Evolutionary conservation across 225 moss, liverwort and hornwort genomes (phyloP).

Genomic region (Sphagnum contortum): DNA sequence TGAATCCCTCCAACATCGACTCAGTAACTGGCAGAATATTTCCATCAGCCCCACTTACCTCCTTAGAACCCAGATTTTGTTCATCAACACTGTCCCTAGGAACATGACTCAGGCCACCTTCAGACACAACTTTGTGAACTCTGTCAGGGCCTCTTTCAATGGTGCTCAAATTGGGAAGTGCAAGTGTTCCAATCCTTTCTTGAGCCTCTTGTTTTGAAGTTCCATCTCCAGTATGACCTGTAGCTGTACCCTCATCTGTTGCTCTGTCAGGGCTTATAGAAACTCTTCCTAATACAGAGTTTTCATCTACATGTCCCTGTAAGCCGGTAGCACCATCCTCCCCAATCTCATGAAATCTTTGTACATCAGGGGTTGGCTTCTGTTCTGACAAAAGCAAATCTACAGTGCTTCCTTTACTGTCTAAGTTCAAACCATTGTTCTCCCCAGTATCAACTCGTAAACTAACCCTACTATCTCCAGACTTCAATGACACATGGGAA

Average conservation of each 20-base stretch:
- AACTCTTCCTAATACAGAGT: slow-evolving; percentile 2
- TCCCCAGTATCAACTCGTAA: slow-evolving; percentile 12
- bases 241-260: slow-evolving; percentile 1
- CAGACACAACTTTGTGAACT: no score
- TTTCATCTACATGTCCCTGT: slow-evolving; percentile 7
- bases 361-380: slow-evolving; percentile 7
- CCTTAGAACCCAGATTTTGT: no score
- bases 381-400: neutral
- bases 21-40: no score
- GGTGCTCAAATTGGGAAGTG: no score
- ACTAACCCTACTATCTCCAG: slow-evolving; percentile 8
- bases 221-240: no score
- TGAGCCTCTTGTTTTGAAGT: no score
- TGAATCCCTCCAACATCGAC: no score
- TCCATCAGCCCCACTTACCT: no score
- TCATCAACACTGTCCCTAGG: no score
- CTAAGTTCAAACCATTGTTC: slow-evolving; percentile 5
- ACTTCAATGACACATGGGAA: slow-evolving; percentile 11
- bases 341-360: slow-evolving; percentile 8
- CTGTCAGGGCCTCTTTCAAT: no score
- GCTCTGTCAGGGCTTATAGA: neutral
- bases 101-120: no score
- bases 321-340: slow-evolving; percentile 4
- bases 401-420: slow-evolving; percentile 5
- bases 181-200: no score